These are phyloP conservation scores for Talaromyces funiculosus DNA, from an alignment of 2,329 filamentous ascomycete species.

Conservation along the genomic window DNA sequence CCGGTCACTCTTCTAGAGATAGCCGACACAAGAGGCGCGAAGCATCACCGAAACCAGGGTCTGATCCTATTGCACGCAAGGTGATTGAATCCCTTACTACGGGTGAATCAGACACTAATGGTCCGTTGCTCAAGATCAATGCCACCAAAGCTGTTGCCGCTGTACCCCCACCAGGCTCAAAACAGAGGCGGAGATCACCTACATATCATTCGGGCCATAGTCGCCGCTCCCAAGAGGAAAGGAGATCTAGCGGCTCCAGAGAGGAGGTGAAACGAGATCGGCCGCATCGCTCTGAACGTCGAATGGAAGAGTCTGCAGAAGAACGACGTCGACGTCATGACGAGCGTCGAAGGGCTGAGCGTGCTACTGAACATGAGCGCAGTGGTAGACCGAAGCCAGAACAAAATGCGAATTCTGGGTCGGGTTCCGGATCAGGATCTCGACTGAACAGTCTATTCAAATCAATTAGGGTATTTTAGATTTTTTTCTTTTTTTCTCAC, in stretches of 20 bases:
- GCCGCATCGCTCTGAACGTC: slow-evolving; percentile 10
- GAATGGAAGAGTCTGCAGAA: slow-evolving; percentile 6
- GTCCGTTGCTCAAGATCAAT: slow-evolving; percentile 36
- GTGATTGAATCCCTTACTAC: slow-evolving; percentile 35
- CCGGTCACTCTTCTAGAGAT: slow-evolving; percentile 23
- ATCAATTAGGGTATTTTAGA: slow-evolving; percentile 14
- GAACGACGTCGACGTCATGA: slow-evolving; percentile 14
- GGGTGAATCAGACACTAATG: slow-evolving; percentile 37
- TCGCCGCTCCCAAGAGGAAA: slow-evolving; percentile 14
- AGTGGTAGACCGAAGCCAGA: slow-evolving; percentile 6
- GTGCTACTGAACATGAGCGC: slow-evolving; percentile 6
- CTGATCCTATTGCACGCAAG: slow-evolving; percentile 17
- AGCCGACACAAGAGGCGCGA: slow-evolving; percentile 19
- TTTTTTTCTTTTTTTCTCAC: neutral
- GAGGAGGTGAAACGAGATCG: slow-evolving; percentile 12
- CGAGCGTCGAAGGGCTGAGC: slow-evolving; percentile 11
- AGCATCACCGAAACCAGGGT: slow-evolving; percentile 23
- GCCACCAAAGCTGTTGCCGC: slow-evolving; percentile 27
- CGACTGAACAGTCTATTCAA: slow-evolving; percentile 14
- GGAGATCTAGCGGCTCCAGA: slow-evolving; percentile 14
- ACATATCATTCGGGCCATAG: slow-evolving; percentile 24
- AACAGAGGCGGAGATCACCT: slow-evolving; percentile 21
- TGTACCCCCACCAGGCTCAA: slow-evolving; percentile 13
- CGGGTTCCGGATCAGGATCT: slow-evolving; percentile 1
- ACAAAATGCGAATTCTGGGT: slow-evolving; percentile 6